phyloP scores from a whole-genome alignment of 2,329 filamentous ascomycete species.

The Chaetomiaceae sp. region DNA sequence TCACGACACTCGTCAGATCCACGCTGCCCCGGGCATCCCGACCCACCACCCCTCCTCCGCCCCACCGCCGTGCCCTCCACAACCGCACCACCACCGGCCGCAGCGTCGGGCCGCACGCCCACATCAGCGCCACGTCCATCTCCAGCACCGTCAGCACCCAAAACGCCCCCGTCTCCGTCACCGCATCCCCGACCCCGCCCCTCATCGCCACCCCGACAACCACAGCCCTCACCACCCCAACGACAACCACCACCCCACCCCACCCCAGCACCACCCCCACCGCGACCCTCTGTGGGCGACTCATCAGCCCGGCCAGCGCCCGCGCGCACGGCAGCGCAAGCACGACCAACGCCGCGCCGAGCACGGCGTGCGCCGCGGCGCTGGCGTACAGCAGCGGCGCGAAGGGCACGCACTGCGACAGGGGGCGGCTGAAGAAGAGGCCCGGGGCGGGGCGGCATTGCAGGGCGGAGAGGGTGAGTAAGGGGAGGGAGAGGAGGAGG shows the following conservation, averaged over 20 bases:
- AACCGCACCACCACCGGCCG: slow-evolving; percentile 27
- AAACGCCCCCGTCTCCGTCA: slow-evolving; percentile 25
- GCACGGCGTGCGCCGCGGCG: slow-evolving; percentile 40
- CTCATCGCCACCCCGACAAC: slow-evolving; percentile 23
- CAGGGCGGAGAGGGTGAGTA: no score
- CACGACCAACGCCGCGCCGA: slow-evolving; percentile 39
- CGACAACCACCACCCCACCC: slow-evolving; percentile 34
- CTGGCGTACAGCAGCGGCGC: slow-evolving; percentile 38
- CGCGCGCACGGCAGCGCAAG: slow-evolving; percentile 38
- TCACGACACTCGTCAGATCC: slow-evolving; percentile 26
- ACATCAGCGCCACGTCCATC: slow-evolving; percentile 32
- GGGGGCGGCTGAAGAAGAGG: slow-evolving; percentile 30
- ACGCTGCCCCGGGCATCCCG: slow-evolving; percentile 21
- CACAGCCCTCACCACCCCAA: slow-evolving; percentile 27
- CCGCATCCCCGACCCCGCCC: not conserved
- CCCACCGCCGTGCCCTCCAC: slow-evolving; percentile 24
- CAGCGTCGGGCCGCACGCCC: slow-evolving; percentile 29
- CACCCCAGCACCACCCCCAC: slow-evolving; percentile 40
- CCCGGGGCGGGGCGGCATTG: no score
- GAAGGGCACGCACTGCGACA: slow-evolving; percentile 35
- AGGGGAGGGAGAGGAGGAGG: not conserved
- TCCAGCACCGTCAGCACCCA: slow-evolving; percentile 34
- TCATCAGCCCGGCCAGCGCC: slow-evolving; percentile 31
- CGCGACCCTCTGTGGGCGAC: slow-evolving; percentile 37
- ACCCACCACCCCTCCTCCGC: not conserved